A percentile compares a stretch with the other conserved stretches of the same genome.
Evolutionary conservation across 2,329 filamentous ascomycete genomes (phyloP).

Genomic region (Phyllosticta citriasiana): DNA sequence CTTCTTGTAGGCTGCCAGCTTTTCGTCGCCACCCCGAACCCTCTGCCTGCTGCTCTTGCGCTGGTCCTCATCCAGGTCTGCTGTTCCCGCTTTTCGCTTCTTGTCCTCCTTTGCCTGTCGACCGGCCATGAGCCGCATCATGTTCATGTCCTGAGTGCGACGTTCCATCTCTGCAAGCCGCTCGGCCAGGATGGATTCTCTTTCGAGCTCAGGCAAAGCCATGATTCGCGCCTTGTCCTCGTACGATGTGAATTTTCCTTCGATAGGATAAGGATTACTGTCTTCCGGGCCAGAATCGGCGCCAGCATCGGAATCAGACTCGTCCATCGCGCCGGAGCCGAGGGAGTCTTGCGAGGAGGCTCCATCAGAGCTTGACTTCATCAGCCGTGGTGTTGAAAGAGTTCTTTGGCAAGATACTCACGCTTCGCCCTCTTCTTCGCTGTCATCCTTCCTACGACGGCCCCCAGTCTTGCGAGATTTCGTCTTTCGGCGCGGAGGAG

Average conservation of each 20-base stretch:
- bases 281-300: conserved; percentile 42
- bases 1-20: conserved; percentile 61
- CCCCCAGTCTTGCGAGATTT: conserved; percentile 41
- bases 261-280: conserved; percentile 67
- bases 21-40: conserved; percentile 51
- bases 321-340: conserved; percentile 82
- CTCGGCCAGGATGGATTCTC: conserved; percentile 82
- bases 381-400: background rate
- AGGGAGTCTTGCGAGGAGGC: conserved; percentile 60
- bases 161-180: conserved; percentile 74
- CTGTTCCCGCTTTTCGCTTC: conserved; percentile 67
- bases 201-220: conserved; percentile 78
- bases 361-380: conserved; percentile 52
- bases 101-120: conserved; percentile 59
- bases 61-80: conserved; percentile 67
- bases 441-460: conserved; percentile 10
- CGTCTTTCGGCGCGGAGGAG: conserved; percentile 40
- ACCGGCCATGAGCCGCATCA: conserved; percentile 46
- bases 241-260: conserved; percentile 63
- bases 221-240: conserved; percentile 56
- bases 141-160: conserved; percentile 69
- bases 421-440: conserved; percentile 73
- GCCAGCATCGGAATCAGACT: conserved; percentile 49
- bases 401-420: conserved; percentile 41
- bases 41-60: conserved; percentile 53